phyloP scores from a whole-genome alignment of 2,329 filamentous ascomycete genomes.

The Pseudocercospora fijiensis region DNA sequence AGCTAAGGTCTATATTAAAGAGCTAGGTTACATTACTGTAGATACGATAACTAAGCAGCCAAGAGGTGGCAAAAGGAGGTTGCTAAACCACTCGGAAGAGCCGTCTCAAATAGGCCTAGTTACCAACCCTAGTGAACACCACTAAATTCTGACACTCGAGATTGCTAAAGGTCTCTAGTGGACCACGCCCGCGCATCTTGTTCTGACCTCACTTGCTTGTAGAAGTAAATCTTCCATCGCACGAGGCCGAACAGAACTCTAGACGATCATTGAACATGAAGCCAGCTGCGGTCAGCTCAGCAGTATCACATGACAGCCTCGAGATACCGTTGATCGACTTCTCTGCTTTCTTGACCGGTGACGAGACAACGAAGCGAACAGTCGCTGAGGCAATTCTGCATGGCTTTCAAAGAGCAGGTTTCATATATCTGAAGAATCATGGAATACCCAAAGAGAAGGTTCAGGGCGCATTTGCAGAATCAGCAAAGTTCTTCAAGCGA shows the following conservation, averaged over 20 bases:
- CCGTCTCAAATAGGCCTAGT: no score
- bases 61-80: no score
- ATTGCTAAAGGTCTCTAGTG: no score
- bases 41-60: no score
- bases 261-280: conserved; percentile 19
- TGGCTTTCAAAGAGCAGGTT: conserved; percentile 82
- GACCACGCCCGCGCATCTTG: conserved; percentile 17
- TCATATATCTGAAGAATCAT: conserved; percentile 83
- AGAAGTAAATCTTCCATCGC: background rate
- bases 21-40: no score
- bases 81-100: no score
- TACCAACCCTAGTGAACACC: no score
- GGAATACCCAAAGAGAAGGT: conserved; percentile 58
- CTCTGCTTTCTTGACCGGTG: conserved; percentile 64
- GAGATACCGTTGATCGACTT: conserved; percentile 65
- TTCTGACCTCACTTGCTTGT: conserved; percentile 18
- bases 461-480: conserved; percentile 41
- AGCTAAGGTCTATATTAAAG: no score
- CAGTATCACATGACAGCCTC: conserved; percentile 41
- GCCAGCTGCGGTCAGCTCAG: conserved; percentile 31
- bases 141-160: no score
- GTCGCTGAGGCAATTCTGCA: conserved; percentile 70
- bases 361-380: conserved; percentile 44
- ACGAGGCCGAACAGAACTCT: background rate
- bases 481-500: conserved; percentile 69